Base-by-base conservation (phyloP, 768 basidiomycete genomes). In the Asterophora lycoperdoides region DNA sequence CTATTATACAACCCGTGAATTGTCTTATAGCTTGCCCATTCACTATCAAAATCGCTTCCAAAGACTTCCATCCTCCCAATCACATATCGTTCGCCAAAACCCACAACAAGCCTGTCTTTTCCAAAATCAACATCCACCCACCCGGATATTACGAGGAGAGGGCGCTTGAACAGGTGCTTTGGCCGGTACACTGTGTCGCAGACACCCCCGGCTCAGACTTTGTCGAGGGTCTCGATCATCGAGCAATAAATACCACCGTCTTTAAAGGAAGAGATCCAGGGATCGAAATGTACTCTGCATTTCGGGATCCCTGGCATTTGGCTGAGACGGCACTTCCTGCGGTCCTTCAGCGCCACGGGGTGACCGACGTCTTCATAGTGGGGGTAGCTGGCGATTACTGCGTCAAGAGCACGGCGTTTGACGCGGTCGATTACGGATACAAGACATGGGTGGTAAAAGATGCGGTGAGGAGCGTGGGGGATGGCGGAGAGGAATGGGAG, bases 201-300 rank as follows among this genome's bases (percentile, higher is more conserved):
- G 71, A 71, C 38, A 75, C 76, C 0, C 66, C 57, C 1, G 90
- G 90, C 1, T 76, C 78, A 14, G 77, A 80, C 56, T 73, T 91
- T 36, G 80, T 86, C 23, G 59, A 70, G 2, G 77, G 73, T 19
- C 57, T 91, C n/a, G 57, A 70, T 42, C 62, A 66, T 20, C 60
- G 60, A 30, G 60, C 60, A 35, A 64, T 76, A 37, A 73, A 77
- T 32, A 64, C 69, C 8, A 64, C 80, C 33, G 62, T 78, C 13
- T 64, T 66, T 48, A 83, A 84, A 69, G 87, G 86, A 34, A 70
- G 62, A 4, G 68, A 89, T 51, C 62, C 62, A 1, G 71, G 69
- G 28, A 73, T 90, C 55, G 90, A 93, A 60, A 82, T 82, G 36
- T 93, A 93, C 60, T 88, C 85, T n/a, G 89, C 84, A 1, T 92